These are phyloP conservation scores for Trichoderma sp. DNA, from an alignment of 2,329 filamentous ascomycete genomes.

Conservation along the genomic window DNA sequence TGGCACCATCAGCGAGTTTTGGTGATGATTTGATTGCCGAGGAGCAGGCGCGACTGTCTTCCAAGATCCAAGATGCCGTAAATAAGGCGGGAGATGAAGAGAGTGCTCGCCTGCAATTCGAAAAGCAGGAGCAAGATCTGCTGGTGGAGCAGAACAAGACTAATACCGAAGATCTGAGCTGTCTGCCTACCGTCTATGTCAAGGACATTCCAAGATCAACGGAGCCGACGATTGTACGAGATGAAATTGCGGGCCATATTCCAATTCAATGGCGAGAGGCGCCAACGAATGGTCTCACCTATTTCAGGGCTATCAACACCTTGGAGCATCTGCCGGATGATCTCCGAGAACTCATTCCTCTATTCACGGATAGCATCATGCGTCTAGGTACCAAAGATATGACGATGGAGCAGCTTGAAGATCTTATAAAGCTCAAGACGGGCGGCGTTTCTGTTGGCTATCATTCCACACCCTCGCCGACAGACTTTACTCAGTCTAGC, in stretches of 20 bases:
- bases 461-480: constrained; percentile 75
- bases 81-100: constrained; percentile 67
- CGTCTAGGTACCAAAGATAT: constrained; percentile 83
- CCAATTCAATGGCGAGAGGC: constrained; percentile 88
- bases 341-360: constrained; percentile 75
- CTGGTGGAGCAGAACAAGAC: constrained; percentile 81
- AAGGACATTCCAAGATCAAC: constrained; percentile 81
- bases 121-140: constrained; percentile 74
- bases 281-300: constrained; percentile 91
- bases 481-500: constrained; percentile 64
- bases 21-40: constrained; percentile 71
- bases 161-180: constrained; percentile 79
- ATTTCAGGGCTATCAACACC: constrained; percentile 85
- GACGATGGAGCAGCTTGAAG: constrained; percentile 92
- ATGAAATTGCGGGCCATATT: constrained; percentile 62
- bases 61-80: constrained; percentile 69
- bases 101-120: constrained; percentile 68
- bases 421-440: constrained; percentile 93
- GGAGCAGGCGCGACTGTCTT: constrained; percentile 70
- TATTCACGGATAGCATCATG: constrained; percentile 92
- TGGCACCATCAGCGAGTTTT: constrained; percentile 79
- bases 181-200: constrained; percentile 82
- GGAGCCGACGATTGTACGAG: constrained; percentile 57
- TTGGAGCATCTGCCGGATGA: constrained; percentile 80
- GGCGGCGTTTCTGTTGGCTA: constrained; percentile 85